Base-by-base conservation (phyloP, 2,329 filamentous ascomycete genomes). In the Neocatenulostroma microsporum region DNA sequence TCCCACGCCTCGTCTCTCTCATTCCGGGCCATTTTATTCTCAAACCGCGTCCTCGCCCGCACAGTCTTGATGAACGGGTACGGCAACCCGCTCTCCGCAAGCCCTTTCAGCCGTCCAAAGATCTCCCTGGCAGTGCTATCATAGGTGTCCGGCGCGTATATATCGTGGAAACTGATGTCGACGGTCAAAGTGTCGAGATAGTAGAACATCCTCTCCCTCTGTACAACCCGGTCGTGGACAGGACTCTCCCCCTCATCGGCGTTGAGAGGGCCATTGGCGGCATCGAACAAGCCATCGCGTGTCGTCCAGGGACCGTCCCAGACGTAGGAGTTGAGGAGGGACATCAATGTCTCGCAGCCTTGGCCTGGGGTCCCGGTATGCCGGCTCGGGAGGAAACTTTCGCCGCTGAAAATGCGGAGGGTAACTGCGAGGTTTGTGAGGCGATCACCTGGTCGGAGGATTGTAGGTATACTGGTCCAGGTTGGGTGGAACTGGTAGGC, bases 381-480 rank as follows among this genome's bases (percentile, higher is more conserved):
- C 41, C 36, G n/a, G 46, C 42, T n/a, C 46, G 45, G 2, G 37
- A 36, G 39, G 25, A 54, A 55, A 4, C 44, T 41, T 42, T 55
- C 52, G 2, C 49, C 46, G 33, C 42, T 50, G 38, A 48, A 43
- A 28, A 54, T 44, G 14, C 38, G 41, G 5, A 52, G 37, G 10
- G 37, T 39, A 15, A 54, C 21, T 33, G 51, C 36, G 3, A 55
- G 37, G 3, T 37, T 21, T 10, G 40, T 38, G 3, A 29, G 37
- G 11, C 17, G 24, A 14, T 10, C 14, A 12, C 28, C 34, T 10
- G 12, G 26, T 24, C n/a, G 8, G 2, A 46, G 38, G 7, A 39
- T 30, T 6, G 42, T 36, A 12, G 47, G 47, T 2, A 51, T 32
- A 11, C 34, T 34, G 1, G 46, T 54, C 44, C 44, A 54, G 19